These are phyloP conservation scores for Wickerhamiella azyma DNA, from an alignment of 805 yeast genomes.

Conservation along the genomic window DNA sequence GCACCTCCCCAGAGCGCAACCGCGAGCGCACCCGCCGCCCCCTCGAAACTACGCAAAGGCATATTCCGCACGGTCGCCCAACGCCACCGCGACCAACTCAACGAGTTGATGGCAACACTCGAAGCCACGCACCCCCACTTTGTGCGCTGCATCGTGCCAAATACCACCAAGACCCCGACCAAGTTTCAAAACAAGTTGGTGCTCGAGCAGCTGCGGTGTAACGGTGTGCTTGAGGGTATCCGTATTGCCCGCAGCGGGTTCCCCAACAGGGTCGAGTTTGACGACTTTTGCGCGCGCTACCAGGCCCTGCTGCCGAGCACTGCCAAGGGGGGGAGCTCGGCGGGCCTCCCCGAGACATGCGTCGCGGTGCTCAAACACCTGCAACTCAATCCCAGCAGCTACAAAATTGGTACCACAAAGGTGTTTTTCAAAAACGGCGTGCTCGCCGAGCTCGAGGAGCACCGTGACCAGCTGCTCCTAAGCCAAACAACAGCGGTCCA, in stretches of 20 bases:
- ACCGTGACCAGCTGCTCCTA: constrained; percentile 52
- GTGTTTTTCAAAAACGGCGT: constrained; percentile 67
- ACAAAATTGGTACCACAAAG: constrained; percentile 57
- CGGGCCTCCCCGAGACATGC: constrained; percentile 50
- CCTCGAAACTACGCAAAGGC: constrained; percentile 22
- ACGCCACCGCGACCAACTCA: constrained; percentile 76
- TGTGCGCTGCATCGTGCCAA: constrained; percentile 91
- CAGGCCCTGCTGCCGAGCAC: constrained; percentile 45
- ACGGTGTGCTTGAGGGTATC: constrained; percentile 96
- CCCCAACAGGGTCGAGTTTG: constrained; percentile 80
- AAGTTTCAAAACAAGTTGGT: constrained; percentile 64
- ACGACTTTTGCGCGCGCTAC: constrained; percentile 66
- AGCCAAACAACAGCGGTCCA: constrained; percentile 47
- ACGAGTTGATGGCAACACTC: constrained; percentile 55
- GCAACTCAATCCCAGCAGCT: constrained; percentile 43
- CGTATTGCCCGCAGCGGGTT: constrained; percentile 94
- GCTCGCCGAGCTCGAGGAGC: constrained; percentile 61
- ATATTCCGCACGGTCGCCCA: constrained; percentile 70
- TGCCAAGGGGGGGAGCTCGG: constrained; percentile 21
- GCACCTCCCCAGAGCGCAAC: constrained; percentile 12
- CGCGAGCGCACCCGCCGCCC: constrained; percentile 20
- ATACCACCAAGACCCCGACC: constrained; percentile 55
- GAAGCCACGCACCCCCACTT: constrained; percentile 85
- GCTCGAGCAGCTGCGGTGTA: constrained; percentile 80
- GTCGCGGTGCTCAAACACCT: constrained; percentile 53